Evolutionary conservation across 352 stramenopile species (phyloP).

Genomic region (Phytophthora sp.): DNA sequence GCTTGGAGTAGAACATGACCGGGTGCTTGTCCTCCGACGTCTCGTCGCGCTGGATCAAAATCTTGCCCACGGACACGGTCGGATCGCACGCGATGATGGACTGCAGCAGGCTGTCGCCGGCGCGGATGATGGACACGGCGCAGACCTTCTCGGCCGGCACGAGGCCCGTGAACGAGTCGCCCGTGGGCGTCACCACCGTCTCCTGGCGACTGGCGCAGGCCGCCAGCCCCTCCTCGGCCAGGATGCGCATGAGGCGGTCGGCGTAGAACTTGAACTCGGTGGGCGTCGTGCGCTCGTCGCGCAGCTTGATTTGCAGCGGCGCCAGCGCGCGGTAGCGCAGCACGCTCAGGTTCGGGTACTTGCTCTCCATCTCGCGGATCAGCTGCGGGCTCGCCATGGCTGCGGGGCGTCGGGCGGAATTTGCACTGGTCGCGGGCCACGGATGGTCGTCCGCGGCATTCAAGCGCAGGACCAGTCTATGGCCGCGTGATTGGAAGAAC

Average conservation of each 20-base stretch:
- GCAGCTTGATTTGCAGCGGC: conserved; percentile 76
- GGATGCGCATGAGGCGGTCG: conserved; percentile 79
- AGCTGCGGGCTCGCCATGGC: conserved; percentile 52
- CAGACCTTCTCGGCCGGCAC: conserved; percentile 78
- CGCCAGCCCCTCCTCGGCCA: conserved; percentile 78
- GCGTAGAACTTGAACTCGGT: conserved; percentile 84
- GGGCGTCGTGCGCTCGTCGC: conserved; percentile 67
- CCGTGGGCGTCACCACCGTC: conserved; percentile 75
- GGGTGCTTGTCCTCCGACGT: conserved; percentile 82
- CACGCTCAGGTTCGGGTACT: conserved; percentile 71
- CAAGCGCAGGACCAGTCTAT: conserved; percentile 2
- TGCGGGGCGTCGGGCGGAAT: conserved; percentile 10
- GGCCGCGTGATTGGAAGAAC: conserved; percentile 13
- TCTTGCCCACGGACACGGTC: conserved; percentile 94
- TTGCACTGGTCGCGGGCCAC: conserved; percentile 14
- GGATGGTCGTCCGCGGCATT: conserved; percentile 8
- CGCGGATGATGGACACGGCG: conserved; percentile 94
- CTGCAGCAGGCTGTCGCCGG: conserved; percentile 91
- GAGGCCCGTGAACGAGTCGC: conserved; percentile 60
- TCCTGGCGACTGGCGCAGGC: conserved; percentile 56
- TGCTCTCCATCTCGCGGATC: conserved; percentile 57
- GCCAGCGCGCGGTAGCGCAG: conserved; percentile 69
- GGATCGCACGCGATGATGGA: conserved; percentile 89
- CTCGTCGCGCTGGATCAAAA: conserved; percentile 97
- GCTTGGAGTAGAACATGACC: conserved; percentile 95